Evolutionary conservation across 768 basidiomycete genomes (phyloP), one percentile per base, ranked within the genome.

Genomic region (Mycena sanguinolenta): DNA sequence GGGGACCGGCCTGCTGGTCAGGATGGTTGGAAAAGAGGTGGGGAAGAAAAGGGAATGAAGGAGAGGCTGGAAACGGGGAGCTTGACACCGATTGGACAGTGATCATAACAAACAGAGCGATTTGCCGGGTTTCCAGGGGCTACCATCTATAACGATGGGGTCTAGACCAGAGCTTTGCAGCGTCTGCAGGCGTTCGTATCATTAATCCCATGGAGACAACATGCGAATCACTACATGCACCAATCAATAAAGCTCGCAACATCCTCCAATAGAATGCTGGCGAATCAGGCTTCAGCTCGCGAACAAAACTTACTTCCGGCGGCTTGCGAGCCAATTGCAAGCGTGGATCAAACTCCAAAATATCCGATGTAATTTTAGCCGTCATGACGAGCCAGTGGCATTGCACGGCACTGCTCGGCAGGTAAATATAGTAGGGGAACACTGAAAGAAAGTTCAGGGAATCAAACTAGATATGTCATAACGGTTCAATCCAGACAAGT

Each of bases 1-100:
- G 28, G 59, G 64, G 72, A 73, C 72, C 68, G 72, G 72, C 72
- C 72, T 66, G 72, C 71, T 67, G 72, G 72, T 73, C 72, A 73
- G 67, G 61, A 55, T 44, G 42, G 61, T 38, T 25, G 66, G 62
- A 69, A 50, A 61, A 46, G 28, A 12, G 46, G 30, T 32, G 46
- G 38, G 55, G 39, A 23, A 50, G 39, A 30, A 58, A 58, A 52
- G 28, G 50, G 36, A 59, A 57, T 25, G 44, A 69, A 63, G 75
- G 54, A 50, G 67, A 67, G 44, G 77, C 76, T 36, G 74, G 79
- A 77, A 74, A 46, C 53, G 28, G 44, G 73, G 6, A 38, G 52
- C 54, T 38, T n/a, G n/a, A n/a, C 10, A 23, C 25, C 13, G 34
- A 34, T 16, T 19, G n/a, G n/a, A n/a, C n/a, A n/a, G n/a, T n/a